Evolutionary conservation across 805 yeast genomes (phyloP), one percentile per base, ranked within the genome.

Genomic region (Starmerella floris): DNA sequence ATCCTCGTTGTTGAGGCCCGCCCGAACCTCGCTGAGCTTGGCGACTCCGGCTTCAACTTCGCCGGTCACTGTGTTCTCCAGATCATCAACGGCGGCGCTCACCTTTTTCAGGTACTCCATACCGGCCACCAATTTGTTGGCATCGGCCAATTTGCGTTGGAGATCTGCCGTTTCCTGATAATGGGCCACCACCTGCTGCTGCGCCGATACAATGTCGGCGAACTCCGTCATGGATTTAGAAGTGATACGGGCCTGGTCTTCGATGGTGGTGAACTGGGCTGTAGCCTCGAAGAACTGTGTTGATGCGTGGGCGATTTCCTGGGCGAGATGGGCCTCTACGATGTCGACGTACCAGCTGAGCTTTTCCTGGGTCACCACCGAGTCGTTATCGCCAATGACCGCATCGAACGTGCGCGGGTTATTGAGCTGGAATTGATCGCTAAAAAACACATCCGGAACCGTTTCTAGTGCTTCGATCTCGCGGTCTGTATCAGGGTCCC

Each of bases 221-320:
- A 85, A 70, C 11, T 59, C 57, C 11, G 65, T 61, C 2, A 87
- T 73, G 21, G 49, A 43, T 48, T 72, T 73, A 2, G 60, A 56
- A 3, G 49, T 43, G 3, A 26, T 22, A 2, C 34, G 35, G 2
- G 56, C 55, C 37, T 49, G 49, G 8, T 34, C 31, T 35, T 77
- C 73, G 28, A 87, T 76, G 6, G 65, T 67, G 52, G 77, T 76
- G 43, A 91, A 70, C 49, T 84, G 94, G 41, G 77, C 83, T 42
- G 93, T 64, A 0, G 95, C 87, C 40, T 75, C 75, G 61, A 85
- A 85, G 56, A 91, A 88, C 6, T 87, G 77, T 41, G 76, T 75
- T 0, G 95, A 83, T 0, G 95, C 80, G 49, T 74, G 73, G 3
- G 94, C 79, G 26, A 91, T 84, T 59, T 85, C 95, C 31, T 73